Evolutionary conservation across 192 early-diverging fungal genomes (phyloP).

Genomic region (Entomortierella beljakovae): DNA sequence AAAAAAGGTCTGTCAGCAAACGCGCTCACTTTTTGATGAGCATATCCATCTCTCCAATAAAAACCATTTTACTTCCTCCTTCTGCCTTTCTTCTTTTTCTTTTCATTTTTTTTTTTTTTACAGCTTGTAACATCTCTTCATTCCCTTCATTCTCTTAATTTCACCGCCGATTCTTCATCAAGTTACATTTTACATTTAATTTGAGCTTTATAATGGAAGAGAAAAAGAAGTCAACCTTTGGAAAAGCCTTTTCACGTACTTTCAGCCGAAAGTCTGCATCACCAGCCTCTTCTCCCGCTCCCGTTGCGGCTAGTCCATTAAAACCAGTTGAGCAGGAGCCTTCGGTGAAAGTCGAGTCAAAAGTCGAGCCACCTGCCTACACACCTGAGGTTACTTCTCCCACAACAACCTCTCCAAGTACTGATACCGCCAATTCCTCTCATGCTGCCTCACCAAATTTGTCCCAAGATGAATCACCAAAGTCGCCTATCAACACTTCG

Average conservation of each 20-base stretch:
- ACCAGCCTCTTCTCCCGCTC: neutral
- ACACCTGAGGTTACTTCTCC: neutral
- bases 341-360: neutral
- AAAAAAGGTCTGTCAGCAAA: neutral
- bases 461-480: constrained; percentile 15
- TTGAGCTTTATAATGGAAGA: constrained; percentile 32
- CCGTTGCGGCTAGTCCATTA: neutral
- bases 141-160: neutral
- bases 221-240: constrained; percentile 45
- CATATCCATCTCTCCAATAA: too few relatives aligned
- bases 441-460: constrained; percentile 15
- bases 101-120: neutral
- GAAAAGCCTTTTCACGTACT: constrained; percentile 52
- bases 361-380: neutral
- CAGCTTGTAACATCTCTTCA: too few relatives aligned
- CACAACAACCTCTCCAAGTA: constrained; percentile 13
- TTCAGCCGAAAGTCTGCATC: constrained; percentile 29
- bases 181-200: neutral
- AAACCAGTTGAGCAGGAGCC: neutral
- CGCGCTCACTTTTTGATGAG: constrained; percentile 2
- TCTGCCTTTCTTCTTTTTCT: neutral
- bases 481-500: constrained; percentile 27
- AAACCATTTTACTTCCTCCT: neutral
- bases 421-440: constrained; percentile 23
- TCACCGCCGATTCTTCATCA: neutral